Conservation (phyloP, 345 rosid species). For the Limnanthes douglasii region DNA sequence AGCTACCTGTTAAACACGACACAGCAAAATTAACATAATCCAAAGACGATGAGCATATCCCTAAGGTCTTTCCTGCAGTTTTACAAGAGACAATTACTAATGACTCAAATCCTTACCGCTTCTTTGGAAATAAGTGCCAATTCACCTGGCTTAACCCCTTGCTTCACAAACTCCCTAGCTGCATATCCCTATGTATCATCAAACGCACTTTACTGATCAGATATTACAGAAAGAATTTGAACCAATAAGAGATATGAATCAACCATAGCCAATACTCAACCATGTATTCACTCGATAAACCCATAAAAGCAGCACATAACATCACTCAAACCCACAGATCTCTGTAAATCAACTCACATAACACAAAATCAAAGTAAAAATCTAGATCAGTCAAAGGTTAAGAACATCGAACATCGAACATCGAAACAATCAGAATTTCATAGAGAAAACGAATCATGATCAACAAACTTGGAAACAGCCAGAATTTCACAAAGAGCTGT, state of each 20-base stretch:
- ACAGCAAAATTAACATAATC: slow-evolving; percentile 2
- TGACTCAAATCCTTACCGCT: slow-evolving; percentile 16
- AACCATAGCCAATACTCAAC: too few relatives aligned
- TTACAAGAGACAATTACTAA: background rate
- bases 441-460: background rate
- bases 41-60: background rate
- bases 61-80: background rate
- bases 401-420: background rate
- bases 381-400: background rate
- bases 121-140: slow-evolving; percentile 79
- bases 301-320: too few relatives aligned
- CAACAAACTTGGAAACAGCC: background rate
- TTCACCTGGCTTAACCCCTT: slow-evolving; percentile 68
- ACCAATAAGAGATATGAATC: too few relatives aligned
- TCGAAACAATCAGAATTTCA: background rate
- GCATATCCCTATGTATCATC: too few relatives aligned
- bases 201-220: too few relatives aligned
- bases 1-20: slow-evolving; percentile 34
- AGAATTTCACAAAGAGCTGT: background rate
- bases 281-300: too few relatives aligned
- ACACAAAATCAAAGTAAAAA: background rate
- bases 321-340: too few relatives aligned
- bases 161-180: slow-evolving; percentile 69
- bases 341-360: slow-evolving; percentile 1
- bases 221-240: too few relatives aligned